Evolutionary conservation across 371 early-diverging fungal genomes (phyloP).

Genomic region (Rhizopus arrhizus): DNA sequence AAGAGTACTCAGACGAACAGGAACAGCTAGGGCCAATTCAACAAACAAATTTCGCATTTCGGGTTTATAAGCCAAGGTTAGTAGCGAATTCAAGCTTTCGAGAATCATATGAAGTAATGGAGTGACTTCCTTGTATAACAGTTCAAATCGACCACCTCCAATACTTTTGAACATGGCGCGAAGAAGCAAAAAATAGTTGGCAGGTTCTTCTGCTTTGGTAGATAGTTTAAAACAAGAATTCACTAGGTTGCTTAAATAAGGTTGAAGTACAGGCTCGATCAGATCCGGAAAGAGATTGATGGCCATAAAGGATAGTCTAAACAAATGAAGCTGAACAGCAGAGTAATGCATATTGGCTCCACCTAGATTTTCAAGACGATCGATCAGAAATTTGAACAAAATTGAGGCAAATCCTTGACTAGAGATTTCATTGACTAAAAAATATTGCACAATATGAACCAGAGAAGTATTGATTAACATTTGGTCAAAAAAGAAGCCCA

Average conservation of each 20-base stretch:
- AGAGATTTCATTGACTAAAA: slow-evolving; percentile 80
- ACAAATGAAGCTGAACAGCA: slow-evolving; percentile 84
- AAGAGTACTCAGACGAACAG: slow-evolving; percentile 93
- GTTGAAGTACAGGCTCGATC: slow-evolving; percentile 89
- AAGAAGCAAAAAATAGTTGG: slow-evolving; percentile 90
- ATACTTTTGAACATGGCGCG: slow-evolving; percentile 90
- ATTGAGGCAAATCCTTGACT: slow-evolving; percentile 82
- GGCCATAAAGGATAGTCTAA: slow-evolving; percentile 93
- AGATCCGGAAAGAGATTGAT: slow-evolving; percentile 90
- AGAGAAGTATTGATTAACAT: slow-evolving; percentile 81
- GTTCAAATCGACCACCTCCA: slow-evolving; percentile 66
- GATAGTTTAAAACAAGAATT: slow-evolving; percentile 85
- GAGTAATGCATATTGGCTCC: slow-evolving; percentile 75
- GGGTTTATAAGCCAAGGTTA: slow-evolving; percentile 79
- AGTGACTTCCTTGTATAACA: slow-evolving; percentile 86
- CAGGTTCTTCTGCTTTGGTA: slow-evolving; percentile 80
- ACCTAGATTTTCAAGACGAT: slow-evolving; percentile 84
- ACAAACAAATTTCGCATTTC: slow-evolving; percentile 88
- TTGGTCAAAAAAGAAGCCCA: slow-evolving; percentile 83
- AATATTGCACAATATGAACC: slow-evolving; percentile 86
- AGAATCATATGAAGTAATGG: slow-evolving; percentile 89
- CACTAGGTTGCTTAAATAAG: slow-evolving; percentile 88
- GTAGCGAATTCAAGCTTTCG: slow-evolving; percentile 83
- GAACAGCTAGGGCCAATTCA: slow-evolving; percentile 93
- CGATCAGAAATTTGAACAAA: slow-evolving; percentile 77